Conservation (phyloP, 1,139 yeast species). For the Debaryomycetaceae sp. region DNA sequence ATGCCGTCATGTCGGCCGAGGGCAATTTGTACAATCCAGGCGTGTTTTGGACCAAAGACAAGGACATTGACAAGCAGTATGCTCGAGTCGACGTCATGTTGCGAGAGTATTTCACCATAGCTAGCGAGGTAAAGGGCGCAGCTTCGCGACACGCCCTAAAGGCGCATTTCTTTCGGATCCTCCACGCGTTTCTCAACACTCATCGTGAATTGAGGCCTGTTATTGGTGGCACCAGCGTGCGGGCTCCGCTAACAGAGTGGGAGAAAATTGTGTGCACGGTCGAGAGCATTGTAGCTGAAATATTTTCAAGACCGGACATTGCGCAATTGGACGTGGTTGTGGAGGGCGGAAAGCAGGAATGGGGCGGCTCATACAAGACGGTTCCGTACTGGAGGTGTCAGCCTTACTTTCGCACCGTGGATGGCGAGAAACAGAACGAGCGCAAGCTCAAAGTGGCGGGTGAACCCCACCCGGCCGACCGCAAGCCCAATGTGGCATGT, state of each 20-base stretch:
- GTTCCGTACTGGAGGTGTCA: conserved; percentile 98
- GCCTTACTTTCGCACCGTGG: conserved; percentile 82
- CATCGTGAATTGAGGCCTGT: conserved; percentile 71
- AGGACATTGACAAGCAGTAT: conserved; percentile 53
- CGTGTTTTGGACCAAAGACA: conserved; percentile 51
- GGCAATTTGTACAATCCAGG: conserved; percentile 93
- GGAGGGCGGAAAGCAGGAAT: conserved; percentile 29
- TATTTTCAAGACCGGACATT: conserved; percentile 35
- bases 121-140: conserved; percentile 50
- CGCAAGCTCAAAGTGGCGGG: conserved; percentile 30
- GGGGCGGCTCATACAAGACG: conserved; percentile 75
- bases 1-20: conserved; percentile 97
- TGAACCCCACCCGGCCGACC: conserved; percentile 2
- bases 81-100: conserved; percentile 79
- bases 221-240: conserved; percentile 49
- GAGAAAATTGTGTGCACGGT: conserved; percentile 60
- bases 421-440: conserved; percentile 47
- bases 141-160: conserved; percentile 83
- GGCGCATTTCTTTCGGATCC: conserved; percentile 80
- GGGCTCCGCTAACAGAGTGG: conserved; percentile 44
- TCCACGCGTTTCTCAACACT: conserved; percentile 64
- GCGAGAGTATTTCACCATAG: conserved; percentile 83
- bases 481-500: not conserved
- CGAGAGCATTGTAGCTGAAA: conserved; percentile 50
- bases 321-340: conserved; percentile 39